These are phyloP conservation scores for Aegilops tauschii DNA, from an alignment of 176 grass and related monocot species.

Conservation along the genomic window DNA sequence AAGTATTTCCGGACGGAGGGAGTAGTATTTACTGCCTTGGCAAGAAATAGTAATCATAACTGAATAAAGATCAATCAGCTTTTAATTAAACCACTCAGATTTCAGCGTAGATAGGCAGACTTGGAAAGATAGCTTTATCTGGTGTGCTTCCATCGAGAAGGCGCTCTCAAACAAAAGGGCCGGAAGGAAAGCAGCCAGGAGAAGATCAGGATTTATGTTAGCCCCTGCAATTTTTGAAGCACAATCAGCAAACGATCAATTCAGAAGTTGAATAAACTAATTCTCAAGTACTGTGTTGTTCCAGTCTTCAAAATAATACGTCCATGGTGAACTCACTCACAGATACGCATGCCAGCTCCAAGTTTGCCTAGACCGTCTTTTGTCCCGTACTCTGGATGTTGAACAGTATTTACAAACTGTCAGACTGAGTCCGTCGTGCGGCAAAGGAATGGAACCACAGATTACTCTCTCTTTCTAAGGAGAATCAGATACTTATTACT, in stretches of 20 bases:
- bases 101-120: background rate
- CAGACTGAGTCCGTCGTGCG: background rate
- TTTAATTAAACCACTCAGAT: background rate
- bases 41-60: too few relatives aligned
- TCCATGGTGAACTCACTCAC: constrained; percentile 48
- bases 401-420: background rate
- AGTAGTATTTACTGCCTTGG: too few relatives aligned
- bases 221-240: constrained; percentile 54
- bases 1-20: too few relatives aligned
- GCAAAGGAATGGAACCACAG: too few relatives aligned
- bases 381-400: constrained; percentile 74
- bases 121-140: constrained; percentile 69
- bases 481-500: background rate
- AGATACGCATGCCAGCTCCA: constrained; percentile 82
- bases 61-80: too few relatives aligned
- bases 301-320: background rate
- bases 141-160: constrained; percentile 85
- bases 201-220: constrained; percentile 90
- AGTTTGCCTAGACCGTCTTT: constrained; percentile 67
- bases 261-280: background rate
- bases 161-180: constrained; percentile 95
- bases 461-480: background rate
- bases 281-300: background rate
- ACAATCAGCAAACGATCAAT: background rate
- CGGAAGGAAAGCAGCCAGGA: constrained; percentile 85